These are phyloP conservation scores for Sesbania bispinosa DNA, from an alignment of 306 rosid genomes.

Conservation along the genomic window DNA sequence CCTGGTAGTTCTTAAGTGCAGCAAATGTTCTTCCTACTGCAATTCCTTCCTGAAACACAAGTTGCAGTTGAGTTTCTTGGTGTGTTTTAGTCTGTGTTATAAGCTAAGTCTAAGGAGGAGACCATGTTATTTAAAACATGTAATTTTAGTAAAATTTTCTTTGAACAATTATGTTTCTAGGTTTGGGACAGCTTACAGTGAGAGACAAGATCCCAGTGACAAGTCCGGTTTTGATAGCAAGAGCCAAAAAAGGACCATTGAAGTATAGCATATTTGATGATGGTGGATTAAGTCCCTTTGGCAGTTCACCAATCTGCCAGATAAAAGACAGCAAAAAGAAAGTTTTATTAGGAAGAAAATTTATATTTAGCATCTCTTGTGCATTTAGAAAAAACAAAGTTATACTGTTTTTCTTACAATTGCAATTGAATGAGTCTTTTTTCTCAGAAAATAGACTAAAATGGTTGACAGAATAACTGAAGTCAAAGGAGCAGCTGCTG, in stretches of 20 bases:
- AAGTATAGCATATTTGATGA: conserved; percentile 82
- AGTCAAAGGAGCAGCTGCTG: conserved; percentile 91
- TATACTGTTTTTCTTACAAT: conserved; percentile 43
- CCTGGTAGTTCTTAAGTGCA: conserved; percentile 83
- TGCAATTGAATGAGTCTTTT: conserved; percentile 53
- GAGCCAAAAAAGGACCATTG: conserved; percentile 59
- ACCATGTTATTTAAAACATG: background rate
- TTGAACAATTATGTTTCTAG: background rate
- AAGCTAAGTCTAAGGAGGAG: background rate
- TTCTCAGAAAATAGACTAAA: conserved; percentile 54
- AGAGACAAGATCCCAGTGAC: conserved; percentile 88
- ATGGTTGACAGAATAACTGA: conserved; percentile 89
- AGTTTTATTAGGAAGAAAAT: background rate
- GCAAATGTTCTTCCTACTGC: conserved; percentile 99
- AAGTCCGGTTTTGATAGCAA: conserved; percentile 89
- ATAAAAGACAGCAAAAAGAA: background rate
- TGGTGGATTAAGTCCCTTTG: conserved; percentile 90
- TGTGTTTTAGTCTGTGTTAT: background rate
- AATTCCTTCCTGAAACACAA: conserved; percentile 76
- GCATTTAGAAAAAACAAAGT: background rate
- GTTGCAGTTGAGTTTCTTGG: background rate
- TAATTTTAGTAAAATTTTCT: background rate
- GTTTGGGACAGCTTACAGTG: conserved; percentile 59
- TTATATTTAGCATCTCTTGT: background rate
- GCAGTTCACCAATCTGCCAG: conserved; percentile 79